Evolutionary conservation across 192 early-diverging fungal genomes (phyloP), one percentile per base, ranked within the genome.

Genomic region (Phlyctochytrium planicorne): DNA sequence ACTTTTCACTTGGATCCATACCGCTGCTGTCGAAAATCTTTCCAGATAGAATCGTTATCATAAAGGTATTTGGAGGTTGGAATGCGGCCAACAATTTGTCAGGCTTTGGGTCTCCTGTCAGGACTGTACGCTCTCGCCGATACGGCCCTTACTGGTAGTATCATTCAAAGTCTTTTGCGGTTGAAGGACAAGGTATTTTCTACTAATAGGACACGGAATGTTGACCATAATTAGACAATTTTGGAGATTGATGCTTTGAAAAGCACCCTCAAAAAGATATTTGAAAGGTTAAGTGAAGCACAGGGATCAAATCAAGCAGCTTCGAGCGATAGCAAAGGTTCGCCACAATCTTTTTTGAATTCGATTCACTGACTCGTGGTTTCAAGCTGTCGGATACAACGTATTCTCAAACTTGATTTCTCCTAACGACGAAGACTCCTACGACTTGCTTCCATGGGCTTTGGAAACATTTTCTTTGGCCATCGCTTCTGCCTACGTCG

Each of bases 401-500:
- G 34, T 85, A 0, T 85, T 86, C 59, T 63, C 78, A 32, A 70
- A 78, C 61, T 63, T 86, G 1, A 63, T 86, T 53, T 79, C 63
- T 32, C 74, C 80, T 17, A 40, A 74, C 53, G 75, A 86, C 52
- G 84, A 86, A 61, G 70, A 68, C 65, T 73, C 78, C 4, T 85
- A 79, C 40, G 82, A 86, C 62, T 67, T 86, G 17, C 74, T 86
- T 1, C 67, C 80, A 0, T 86, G 84, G 84, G 68, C 84, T 14
- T 66, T 86, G 0, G 78, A 82, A 62, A 72, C 34, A 0, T 86
- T 70, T 55, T 68, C 78, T 1, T 52, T 37, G 4, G 65, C 62
- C 32, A 56, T 65, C 25, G 52, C 73, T 47, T 67, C 64, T 6
- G 3, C 53, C 40, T n/a, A 68, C 17, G 17, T 55, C 40, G 30